phyloP scores from a whole-genome alignment of 179 eudicot species.

The Heliamphora pulchella region DNA sequence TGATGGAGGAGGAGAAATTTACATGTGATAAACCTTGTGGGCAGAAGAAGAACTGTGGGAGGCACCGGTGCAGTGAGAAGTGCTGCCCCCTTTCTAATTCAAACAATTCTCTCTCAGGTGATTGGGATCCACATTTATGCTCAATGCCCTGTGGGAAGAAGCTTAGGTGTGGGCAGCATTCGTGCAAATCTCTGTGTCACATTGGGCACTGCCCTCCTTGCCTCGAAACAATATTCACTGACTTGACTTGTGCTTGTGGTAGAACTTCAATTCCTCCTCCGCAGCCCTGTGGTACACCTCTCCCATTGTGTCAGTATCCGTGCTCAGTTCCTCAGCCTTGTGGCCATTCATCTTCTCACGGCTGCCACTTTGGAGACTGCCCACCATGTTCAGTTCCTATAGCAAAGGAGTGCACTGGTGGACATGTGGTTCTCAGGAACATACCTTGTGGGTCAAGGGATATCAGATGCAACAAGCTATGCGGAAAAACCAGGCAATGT shows the following conservation, averaged over 20 bases:
- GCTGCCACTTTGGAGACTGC: constrained; percentile 94
- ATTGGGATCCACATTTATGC: constrained; percentile 82
- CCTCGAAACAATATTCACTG: constrained; percentile 82
- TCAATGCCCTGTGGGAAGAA: constrained; percentile 89
- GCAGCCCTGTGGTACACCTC: constrained; percentile 87
- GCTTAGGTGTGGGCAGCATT: constrained; percentile 89
- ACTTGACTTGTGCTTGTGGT: constrained; percentile 88
- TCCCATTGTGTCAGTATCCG: constrained; percentile 74
- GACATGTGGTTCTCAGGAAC: constrained; percentile 79
- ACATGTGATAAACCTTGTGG: constrained; percentile 86
- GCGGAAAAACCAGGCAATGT: constrained; percentile 83
- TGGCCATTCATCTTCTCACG: constrained; percentile 84
- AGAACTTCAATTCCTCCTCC: constrained; percentile 91
- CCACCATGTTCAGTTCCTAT: constrained; percentile 83
- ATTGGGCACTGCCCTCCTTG: constrained; percentile 98
- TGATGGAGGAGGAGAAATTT: constrained; percentile 38
- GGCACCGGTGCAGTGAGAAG: constrained; percentile 95
- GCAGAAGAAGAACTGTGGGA: constrained; percentile 84
- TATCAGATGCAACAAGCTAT: constrained; percentile 71
- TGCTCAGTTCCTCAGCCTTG: constrained; percentile 88
- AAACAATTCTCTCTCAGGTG: constrained; percentile 29
- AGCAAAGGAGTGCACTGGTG: constrained; percentile 90
- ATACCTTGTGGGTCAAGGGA: constrained; percentile 96
- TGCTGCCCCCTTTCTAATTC: constrained; percentile 81
- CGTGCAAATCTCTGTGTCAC: constrained; percentile 72